Conservation (phyloP, 345 rosid species). For the Citrus unshiu region DNA sequence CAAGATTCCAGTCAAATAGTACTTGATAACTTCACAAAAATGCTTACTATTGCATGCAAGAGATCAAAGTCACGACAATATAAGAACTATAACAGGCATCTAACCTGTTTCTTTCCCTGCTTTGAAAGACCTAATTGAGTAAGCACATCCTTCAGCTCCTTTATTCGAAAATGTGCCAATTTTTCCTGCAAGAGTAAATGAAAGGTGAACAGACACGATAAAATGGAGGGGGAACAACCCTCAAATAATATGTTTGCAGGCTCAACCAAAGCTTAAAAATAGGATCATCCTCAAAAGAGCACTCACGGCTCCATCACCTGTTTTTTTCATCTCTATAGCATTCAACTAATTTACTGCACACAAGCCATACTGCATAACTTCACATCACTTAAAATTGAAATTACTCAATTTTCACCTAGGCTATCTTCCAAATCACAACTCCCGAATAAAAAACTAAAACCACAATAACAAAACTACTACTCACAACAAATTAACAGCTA, state of each 20-base stretch:
- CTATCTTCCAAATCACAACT: neutral
- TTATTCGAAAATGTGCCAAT: slow-evolving; percentile 77
- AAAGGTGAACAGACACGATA: neutral
- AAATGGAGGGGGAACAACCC: neutral
- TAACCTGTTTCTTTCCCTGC: slow-evolving; percentile 97
- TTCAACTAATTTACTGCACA: neutral
- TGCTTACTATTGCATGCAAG: neutral
- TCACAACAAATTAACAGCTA: neutral
- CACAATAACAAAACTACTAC: neutral
- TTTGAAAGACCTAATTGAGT: slow-evolving; percentile 83
- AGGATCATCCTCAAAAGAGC: neutral
- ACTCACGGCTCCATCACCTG: neutral
- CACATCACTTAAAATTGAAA: neutral
- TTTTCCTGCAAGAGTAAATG: slow-evolving; percentile 52
- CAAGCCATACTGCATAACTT: neutral
- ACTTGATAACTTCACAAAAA: neutral
- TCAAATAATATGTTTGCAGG: neutral
- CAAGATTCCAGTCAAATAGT: neutral
- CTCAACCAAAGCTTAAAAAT: neutral
- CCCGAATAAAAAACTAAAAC: neutral
- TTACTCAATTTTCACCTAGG: neutral
- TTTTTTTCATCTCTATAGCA: neutral
- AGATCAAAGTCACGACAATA: neutral
- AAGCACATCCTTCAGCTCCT: slow-evolving; percentile 97
- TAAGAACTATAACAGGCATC: neutral